Evolutionary conservation across 129 eudicot species (phyloP).

Genomic region (Silybum marianum): DNA sequence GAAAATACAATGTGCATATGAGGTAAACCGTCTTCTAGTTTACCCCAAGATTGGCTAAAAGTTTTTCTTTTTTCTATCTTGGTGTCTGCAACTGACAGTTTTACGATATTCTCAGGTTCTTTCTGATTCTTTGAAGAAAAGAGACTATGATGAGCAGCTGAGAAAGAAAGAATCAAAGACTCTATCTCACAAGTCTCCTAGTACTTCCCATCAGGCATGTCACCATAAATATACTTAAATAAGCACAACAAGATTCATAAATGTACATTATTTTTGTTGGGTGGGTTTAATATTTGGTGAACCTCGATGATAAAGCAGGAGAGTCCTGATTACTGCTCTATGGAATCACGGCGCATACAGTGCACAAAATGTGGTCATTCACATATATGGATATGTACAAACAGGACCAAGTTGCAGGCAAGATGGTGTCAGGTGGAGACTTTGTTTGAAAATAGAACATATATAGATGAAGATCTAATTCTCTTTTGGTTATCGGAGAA

Average conservation of each 20-base stretch:
- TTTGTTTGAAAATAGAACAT: neutral
- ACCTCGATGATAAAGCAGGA: conserved; percentile 42
- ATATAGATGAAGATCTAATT: neutral
- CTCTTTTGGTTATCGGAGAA: neutral
- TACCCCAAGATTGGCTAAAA: neutral
- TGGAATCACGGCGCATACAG: conserved; percentile 95
- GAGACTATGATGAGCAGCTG: conserved; percentile 91
- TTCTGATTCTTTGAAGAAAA: conserved; percentile 87
- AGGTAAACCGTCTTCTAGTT: conserved; percentile 41
- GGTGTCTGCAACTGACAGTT: conserved; percentile 17
- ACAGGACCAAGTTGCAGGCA: conserved; percentile 84
- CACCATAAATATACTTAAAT: neutral
- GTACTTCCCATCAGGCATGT: conserved; percentile 73
- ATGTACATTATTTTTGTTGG: neutral
- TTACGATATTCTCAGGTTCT: conserved; percentile 58
- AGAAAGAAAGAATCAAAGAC: conserved; percentile 78
- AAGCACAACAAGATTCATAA: neutral
- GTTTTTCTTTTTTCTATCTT: neutral
- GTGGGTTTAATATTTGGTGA: conserved; percentile 3
- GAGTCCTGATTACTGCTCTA: conserved; percentile 59
- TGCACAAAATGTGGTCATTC: conserved; percentile 98
- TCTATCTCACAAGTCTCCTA: conserved; percentile 65
- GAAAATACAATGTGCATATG: conserved; percentile 94
- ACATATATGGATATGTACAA: conserved; percentile 96
- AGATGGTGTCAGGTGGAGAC: conserved; percentile 96